Evolutionary conservation across 2,329 filamentous ascomycete species (phyloP), one percentile per base, ranked within the genome.

Genomic region (Talaromyces amestolkiae): DNA sequence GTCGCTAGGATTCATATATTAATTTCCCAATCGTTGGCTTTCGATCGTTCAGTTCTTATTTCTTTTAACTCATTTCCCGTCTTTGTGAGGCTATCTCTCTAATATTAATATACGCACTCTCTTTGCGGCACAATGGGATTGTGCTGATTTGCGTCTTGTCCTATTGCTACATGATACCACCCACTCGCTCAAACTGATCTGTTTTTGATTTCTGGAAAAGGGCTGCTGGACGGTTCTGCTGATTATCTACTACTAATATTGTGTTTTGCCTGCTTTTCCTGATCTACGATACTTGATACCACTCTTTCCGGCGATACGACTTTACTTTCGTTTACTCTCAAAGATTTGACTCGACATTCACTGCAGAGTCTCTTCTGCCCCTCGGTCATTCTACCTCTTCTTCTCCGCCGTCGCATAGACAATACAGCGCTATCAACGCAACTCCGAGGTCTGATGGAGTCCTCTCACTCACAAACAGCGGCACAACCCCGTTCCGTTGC

Each of bases 201-300:
- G n/a, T 15, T 56, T 6, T 24, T 24, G 27, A 35, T 24, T 39
- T 24, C 51, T 54, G 51, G 9, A 37, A 8, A 37, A 56, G 53
- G 37, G 37, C 53, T 56, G 53, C 53, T 56, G 53, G 53, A 56
- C 53, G 17, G 53, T 56, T 37, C n/a, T 56, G 53, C 51, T 37
- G 31, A 37, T 22, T 24, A 8, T 1, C 7, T 10, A 56, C 33
- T 56, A 56, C 53, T 56, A 56, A 56, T 56, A 56, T 9, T 39
- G 31, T 54, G 22, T 51, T 31, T 51, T 35, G n/a, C 19, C 33
- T 22, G 53, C 19, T 56, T 37, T 56, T 37, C 37, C n/a, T 37
- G 17, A 56, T 56, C 19, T 39, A 39, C 33, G 53, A 37, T 56
- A 56, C 33, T 37, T 56, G 53, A 56, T 56, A 56, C 33, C 53